Base-by-base conservation (phyloP, 176 grass and related monocot species). In the Zea luxurians region DNA sequence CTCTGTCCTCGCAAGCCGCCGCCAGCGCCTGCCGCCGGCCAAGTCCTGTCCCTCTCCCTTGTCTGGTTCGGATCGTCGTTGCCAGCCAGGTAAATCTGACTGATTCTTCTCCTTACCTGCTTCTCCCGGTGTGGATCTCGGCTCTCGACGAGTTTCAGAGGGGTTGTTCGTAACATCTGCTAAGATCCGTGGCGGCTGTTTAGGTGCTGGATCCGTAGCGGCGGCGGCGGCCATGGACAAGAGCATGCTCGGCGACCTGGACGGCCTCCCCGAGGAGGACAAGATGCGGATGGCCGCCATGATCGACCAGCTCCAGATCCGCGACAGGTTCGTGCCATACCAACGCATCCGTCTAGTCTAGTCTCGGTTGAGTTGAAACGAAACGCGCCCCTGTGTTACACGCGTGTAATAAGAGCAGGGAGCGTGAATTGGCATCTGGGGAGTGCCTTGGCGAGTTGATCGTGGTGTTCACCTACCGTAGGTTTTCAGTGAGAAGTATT, bases 241-340 rank as follows among this genome's bases (percentile, higher is more conserved):
- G 81, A 95, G 72, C 71, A 95, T 99, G 96, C 92, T 95, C 27
- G 85, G 87, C 48, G 92, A 95, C 75, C 68, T 99, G 2, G 96
- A 92, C 15, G 85, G 85, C 62, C 87, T 99, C 65, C 92, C 96
- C 2, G 96, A 99, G 68, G 92, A 92, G 77, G 96, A 99, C 75
- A 89, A 99, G 90, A 78, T 91, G 70, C 85, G 96, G 21, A 99
- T 99, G 96, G 71, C 92, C 63, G 11, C 63, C 71, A 99, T 93
- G 96, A 79, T 99, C 59, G 96, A 99, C 13, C 96, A 93, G 67
- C 92, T 99, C 70, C 96, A 99, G 89, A 86, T 99, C 45, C 90
- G 96, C 7, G 96, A 99, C 83, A 99, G 96, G 96, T 92, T 18
- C 17, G 13, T 44, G 17, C 68, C 18, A 7, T 15, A 2, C 71